Base-by-base conservation (phyloP, 2,329 filamentous ascomycete genomes). In the Ophiosphaerella herpotricha region DNA sequence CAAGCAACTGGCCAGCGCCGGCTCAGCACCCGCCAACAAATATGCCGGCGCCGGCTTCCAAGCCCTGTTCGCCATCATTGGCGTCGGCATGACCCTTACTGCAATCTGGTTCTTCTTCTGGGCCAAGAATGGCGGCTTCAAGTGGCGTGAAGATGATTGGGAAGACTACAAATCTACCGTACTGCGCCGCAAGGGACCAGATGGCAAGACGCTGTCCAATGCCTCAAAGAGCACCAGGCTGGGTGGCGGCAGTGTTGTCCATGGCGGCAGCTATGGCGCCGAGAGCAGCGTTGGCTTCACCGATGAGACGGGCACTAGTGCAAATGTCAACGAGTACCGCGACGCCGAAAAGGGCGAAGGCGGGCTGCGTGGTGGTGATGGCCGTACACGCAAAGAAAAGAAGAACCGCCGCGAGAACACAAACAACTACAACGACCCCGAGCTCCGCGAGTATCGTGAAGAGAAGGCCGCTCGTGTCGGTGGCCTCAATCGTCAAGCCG, bases 131-230 rank as follows among this genome's bases (percentile, higher is more conserved):
- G 94, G 94, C 54, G 94, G 94, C 12, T 97, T 97, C 78, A 79
- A 89, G 57, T 97, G 91, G 81, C 82, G 83, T 78, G 44, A 95
- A 56, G 81, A 85, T 32, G 94, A 99, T 75, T 99, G 94, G 93
- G 93, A 97, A 5, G 94, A 99, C 68, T 99, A 99, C 84, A 97
- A 97, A 73, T 88, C 89, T 1, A 97, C 93, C 0, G 94, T 99
- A 2, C 76, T 99, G 39, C 84, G 94, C 36, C 88, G 92, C 45
- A 91, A 88, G 66, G 92, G 91, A 0, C 91, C 92, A 5, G 92
- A 97, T 74, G 93, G 93, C 35, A 92, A 88, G 38, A 86, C 93
- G 1, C 80, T 97, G 4, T 89, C 85, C 47, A 90, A 90, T 46
- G 92, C 89, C 0, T 96, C 91, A 1, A 85, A 85, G 64, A 87